These are phyloP conservation scores for Bolboschoenus planiculmis DNA, from an alignment of 176 grass and related monocot genomes.

Conservation along the genomic window DNA sequence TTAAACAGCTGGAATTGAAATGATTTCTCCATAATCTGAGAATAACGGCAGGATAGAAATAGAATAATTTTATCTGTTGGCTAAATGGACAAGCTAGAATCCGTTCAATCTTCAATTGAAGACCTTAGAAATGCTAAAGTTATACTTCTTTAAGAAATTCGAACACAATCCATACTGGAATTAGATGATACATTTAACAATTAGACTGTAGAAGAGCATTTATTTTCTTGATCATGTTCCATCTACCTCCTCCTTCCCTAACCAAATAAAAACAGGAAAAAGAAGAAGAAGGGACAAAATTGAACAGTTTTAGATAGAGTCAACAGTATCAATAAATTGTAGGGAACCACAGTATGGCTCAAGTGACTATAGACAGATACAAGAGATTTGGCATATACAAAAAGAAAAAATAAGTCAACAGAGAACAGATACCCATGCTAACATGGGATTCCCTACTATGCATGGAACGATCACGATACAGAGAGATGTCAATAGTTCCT, in stretches of 20 bases:
- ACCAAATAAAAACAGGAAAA: not conserved
- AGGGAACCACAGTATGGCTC: not conserved
- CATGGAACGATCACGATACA: not conserved
- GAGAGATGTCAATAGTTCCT: not conserved
- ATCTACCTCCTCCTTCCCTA: not conserved
- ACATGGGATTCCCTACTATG: not conserved
- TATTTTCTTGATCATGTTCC: not conserved
- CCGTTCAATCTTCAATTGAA: not conserved
- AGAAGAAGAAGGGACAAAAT: not conserved
- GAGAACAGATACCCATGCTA: not conserved
- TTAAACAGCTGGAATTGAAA: not conserved
- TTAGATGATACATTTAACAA: not conserved
- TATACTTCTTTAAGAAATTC: not conserved
- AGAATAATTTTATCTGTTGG: not conserved
- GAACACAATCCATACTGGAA: not conserved
- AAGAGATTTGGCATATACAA: not conserved
- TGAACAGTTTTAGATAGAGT: not conserved
- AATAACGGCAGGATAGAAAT: conserved; percentile 4
- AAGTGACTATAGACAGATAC: not conserved
- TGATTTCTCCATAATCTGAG: not conserved
- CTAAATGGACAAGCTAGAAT: not conserved
- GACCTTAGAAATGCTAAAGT: not conserved
- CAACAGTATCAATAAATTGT: conserved; percentile 6
- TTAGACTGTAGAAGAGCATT: no score
- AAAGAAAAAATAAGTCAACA: not conserved